These are phyloP conservation scores for Sphagnum tenellum DNA, from an alignment of 225 moss, liverwort and hornwort species.

Conservation along the genomic window DNA sequence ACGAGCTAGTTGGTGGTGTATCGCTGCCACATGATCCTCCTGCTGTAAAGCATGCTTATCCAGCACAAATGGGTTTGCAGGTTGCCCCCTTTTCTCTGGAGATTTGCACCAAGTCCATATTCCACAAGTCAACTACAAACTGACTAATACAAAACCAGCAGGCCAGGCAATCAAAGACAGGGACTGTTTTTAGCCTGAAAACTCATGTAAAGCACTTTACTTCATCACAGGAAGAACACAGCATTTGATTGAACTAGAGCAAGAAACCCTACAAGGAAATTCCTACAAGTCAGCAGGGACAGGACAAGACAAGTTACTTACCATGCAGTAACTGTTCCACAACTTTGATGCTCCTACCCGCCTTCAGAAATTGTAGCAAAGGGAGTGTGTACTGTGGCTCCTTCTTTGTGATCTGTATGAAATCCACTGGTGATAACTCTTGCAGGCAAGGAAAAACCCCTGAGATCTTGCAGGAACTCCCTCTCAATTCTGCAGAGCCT, in stretches of 20 bases:
- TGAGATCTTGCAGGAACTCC: conserved; percentile 6
- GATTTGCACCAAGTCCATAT: conserved; percentile 1
- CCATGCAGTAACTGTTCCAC: conserved; percentile 19
- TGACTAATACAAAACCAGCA: not conserved
- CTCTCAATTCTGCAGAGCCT: conserved; percentile 5
- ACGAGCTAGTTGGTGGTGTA: conserved; percentile 14
- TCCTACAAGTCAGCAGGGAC: no score
- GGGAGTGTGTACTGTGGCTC: conserved; percentile 20
- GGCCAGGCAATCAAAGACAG: no score
- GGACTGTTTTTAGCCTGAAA: no score
- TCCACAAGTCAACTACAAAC: no score
- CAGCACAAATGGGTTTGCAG: conserved; percentile 1
- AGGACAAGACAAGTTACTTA: not conserved
- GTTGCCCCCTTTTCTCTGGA: conserved; percentile 16
- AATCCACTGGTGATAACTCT: conserved; percentile 17
- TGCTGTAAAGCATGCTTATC: conserved; percentile 24
- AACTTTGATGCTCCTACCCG: conserved; percentile 13
- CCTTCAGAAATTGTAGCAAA: conserved; percentile 18
- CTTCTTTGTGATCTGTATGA: conserved; percentile 21
- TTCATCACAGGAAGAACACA: no score
- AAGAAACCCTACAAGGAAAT: no score
- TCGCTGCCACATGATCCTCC: conserved; percentile 28
- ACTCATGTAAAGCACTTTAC: no score
- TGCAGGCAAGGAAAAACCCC: conserved; percentile 21
- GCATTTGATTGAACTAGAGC: no score